phyloP scores from a whole-genome alignment of 1,284 basidiomycete species.

The Malassezia psittaci region DNA sequence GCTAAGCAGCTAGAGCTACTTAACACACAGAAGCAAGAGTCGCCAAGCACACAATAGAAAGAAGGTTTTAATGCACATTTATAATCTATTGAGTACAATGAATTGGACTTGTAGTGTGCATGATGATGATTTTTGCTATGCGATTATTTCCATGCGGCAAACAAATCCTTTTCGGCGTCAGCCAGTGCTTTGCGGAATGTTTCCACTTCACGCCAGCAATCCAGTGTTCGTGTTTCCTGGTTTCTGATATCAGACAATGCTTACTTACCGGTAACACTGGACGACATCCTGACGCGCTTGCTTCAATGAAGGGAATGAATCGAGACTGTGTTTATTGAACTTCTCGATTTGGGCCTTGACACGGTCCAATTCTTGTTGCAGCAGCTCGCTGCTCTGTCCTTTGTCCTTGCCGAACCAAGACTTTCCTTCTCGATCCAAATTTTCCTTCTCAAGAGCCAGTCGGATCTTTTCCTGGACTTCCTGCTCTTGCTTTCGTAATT shows the following conservation, averaged over 20 bases:
- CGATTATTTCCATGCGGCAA: conserved; percentile 13
- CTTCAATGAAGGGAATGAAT: conserved; percentile 56
- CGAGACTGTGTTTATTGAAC: conserved; percentile 56
- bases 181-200: conserved; percentile 63
- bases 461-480: conserved; percentile 37
- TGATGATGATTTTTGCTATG: background rate
- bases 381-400: conserved; percentile 33
- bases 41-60: too few species aligned
- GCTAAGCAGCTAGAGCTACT: too few species aligned
- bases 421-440: conserved; percentile 30
- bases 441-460: conserved; percentile 41
- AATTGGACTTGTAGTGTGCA: background rate
- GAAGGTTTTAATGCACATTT: too few species aligned
- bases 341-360: conserved; percentile 59
- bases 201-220: conserved; percentile 67
- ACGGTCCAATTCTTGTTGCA: conserved; percentile 36
- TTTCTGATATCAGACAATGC: conserved; percentile 50
- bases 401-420: conserved; percentile 22
- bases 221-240: conserved; percentile 57
- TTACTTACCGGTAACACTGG: conserved; percentile 63
- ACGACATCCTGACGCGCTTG: conserved; percentile 57
- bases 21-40: too few species aligned
- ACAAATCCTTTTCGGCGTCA: conserved; percentile 54
- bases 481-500: conserved; percentile 36
- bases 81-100: too few species aligned